These are phyloP conservation scores for Dorcoceras hygrometricum DNA, from an alignment of 257 asterid species.

Conservation along the genomic window DNA sequence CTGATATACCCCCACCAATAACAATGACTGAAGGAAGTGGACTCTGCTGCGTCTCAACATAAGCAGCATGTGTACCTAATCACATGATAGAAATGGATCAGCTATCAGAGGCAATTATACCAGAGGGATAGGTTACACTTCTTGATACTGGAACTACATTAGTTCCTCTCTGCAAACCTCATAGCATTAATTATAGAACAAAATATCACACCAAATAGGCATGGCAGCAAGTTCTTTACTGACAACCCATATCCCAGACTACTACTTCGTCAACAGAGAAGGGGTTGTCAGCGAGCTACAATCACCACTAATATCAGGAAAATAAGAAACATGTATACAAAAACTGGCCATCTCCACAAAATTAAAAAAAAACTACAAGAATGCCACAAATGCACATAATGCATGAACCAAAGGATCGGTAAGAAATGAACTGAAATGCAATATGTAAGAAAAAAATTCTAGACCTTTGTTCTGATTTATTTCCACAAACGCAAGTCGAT, in stretches of 20 bases:
- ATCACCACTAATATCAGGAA: neutral
- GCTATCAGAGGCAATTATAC: constrained; percentile 11
- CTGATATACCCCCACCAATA: constrained; percentile 98
- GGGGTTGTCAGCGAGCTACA: neutral
- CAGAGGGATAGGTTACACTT: constrained; percentile 5
- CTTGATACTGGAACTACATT: neutral
- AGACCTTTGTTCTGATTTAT: neutral
- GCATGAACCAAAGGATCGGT: neutral
- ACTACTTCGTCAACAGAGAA: neutral
- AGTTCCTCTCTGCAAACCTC: neutral
- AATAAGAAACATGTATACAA: neutral
- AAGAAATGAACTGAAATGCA: constrained; percentile 4
- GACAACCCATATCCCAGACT: neutral
- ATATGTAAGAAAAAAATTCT: neutral
- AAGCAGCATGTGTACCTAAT: constrained; percentile 50
- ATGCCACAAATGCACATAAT: neutral
- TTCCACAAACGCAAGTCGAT: no score
- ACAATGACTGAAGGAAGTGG: constrained; percentile 71
- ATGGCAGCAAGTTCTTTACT: neutral
- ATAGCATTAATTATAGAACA: no score
- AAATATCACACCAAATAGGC: neutral
- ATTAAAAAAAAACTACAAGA: constrained; percentile 14
- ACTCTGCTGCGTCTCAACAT: constrained; percentile 48
- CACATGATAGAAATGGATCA: constrained; percentile 24
- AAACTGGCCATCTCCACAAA: neutral